Base-by-base conservation (phyloP, 768 basidiomycete species). In the Trametopsis cervina region DNA sequence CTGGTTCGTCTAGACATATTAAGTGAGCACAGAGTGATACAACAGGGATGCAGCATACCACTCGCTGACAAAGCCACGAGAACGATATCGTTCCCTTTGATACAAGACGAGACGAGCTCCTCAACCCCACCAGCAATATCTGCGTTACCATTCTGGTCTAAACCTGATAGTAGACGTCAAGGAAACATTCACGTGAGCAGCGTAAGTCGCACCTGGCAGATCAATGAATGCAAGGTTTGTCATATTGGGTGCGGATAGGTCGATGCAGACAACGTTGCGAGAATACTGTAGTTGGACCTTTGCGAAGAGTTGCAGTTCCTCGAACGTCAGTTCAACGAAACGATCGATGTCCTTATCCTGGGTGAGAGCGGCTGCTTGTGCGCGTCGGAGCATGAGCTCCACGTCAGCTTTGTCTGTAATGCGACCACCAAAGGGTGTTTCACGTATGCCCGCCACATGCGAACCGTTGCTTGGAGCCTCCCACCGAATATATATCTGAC, bases 341-440 rank as follows among this genome's bases (percentile, higher is more conserved):
- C 40, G 4, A 35, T 63, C 49, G 5, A 62, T 45, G 10, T 67
- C 41, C n/a, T 66, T 61, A 2, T 25, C 27, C 0, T 75, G 75
- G 44, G 71, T 70, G 9, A 84, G 65, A 20, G 81, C 68, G 0
- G 81, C 81, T 0, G 73, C 69, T 55, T 84, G 82, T 0, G 83
- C 81, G 3, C 81, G 69, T 21, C 79, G 72, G 11, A 84, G 66
- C 63, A 69, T 69, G 2, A 72, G 54, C 47, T 83, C 81, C 4
- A 85, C 73, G 0, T 64, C 54, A 1, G 35, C 25, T 39, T 68
- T 74, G 40, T 77, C 57, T 3, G 62, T 63, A 25, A 81, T 60
- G 2, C 54, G 22, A 0, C 58, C 53, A 0, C 78, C 77, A 55
- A 83, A 85, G 1, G 56, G 15, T 17, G 60, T 42, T 35, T 68